phyloP scores from a whole-genome alignment of 2,329 filamentous ascomycete species.

The Sclerotinia trifoliorum region DNA sequence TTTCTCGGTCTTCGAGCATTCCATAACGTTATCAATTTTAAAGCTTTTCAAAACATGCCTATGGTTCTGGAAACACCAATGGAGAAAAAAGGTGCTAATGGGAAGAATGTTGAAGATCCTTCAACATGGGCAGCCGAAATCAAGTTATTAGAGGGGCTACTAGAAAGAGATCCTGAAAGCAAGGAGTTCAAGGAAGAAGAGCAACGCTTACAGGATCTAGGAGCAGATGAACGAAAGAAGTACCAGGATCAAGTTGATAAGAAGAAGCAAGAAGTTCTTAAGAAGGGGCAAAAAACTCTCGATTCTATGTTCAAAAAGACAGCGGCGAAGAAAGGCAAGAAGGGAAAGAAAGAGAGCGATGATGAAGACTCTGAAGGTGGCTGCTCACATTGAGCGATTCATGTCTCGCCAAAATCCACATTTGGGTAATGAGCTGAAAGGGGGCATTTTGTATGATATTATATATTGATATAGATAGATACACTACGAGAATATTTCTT shows the following conservation, averaged over 20 bases:
- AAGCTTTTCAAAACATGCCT: slow-evolving; percentile 71
- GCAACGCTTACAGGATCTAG: slow-evolving; percentile 62
- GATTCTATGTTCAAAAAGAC: slow-evolving; percentile 42
- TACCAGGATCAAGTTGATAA: slow-evolving; percentile 77
- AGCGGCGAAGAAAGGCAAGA: slow-evolving; percentile 43
- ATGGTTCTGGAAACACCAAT: slow-evolving; percentile 98
- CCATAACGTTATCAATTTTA: slow-evolving; percentile 84
- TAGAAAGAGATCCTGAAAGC: slow-evolving; percentile 77
- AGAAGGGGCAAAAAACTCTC: slow-evolving; percentile 54
- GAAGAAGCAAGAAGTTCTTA: slow-evolving; percentile 69
- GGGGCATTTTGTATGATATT: neutral
- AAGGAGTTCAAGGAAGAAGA: slow-evolving; percentile 70
- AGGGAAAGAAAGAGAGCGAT: slow-evolving; percentile 40
- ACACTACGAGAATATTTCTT: neutral
- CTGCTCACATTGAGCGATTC: slow-evolving; percentile 33
- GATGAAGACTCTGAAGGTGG: slow-evolving; percentile 32
- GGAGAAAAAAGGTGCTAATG: slow-evolving; percentile 64
- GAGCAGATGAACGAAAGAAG: slow-evolving; percentile 68
- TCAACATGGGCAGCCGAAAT: slow-evolving; percentile 90
- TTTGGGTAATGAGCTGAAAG: neutral
- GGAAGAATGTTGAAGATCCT: slow-evolving; percentile 72
- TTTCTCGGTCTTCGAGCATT: slow-evolving; percentile 90
- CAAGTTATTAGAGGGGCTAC: slow-evolving; percentile 84
- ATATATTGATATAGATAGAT: slow-evolving; percentile 1
- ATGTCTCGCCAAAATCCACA: neutral